A percentile compares a stretch with the other conserved stretches of the same genome.
Evolutionary conservation across 345 rosid species (phyloP).

Genomic region (Euphorbia lathyris): DNA sequence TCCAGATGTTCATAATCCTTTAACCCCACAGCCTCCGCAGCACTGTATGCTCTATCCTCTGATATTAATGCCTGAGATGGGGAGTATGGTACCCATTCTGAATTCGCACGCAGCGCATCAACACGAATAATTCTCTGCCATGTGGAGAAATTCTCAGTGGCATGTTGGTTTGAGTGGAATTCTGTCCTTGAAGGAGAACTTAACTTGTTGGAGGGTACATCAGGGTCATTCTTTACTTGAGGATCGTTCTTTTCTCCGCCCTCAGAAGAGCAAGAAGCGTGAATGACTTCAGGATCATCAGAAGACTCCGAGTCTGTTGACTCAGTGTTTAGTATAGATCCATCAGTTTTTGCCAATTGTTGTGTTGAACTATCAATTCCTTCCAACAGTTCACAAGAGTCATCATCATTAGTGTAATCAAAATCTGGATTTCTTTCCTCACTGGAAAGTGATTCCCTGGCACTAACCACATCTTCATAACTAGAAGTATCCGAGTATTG

Average conservation of each 20-base stretch:
- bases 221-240: slow-evolving; percentile 38
- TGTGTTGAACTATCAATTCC: slow-evolving; percentile 43
- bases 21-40: slow-evolving; percentile 72
- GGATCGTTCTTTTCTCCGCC: slow-evolving; percentile 39
- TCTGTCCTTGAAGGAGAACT: slow-evolving; percentile 37
- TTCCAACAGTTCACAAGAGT: slow-evolving; percentile 51
- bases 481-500: slow-evolving; percentile 53
- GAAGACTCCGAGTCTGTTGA: slow-evolving; percentile 84
- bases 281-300: slow-evolving; percentile 61
- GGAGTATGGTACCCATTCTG: slow-evolving; percentile 68
- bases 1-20: slow-evolving; percentile 76
- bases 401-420: slow-evolving; percentile 49
- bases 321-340: slow-evolving; percentile 53
- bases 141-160: slow-evolving; percentile 63
- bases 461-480: slow-evolving; percentile 75
- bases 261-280: slow-evolving; percentile 39
- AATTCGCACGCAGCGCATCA: slow-evolving; percentile 92
- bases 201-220: slow-evolving; percentile 25
- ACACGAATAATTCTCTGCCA: slow-evolving; percentile 97
- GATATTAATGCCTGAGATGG: slow-evolving; percentile 59
- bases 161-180: slow-evolving; percentile 20
- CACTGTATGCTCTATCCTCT: slow-evolving; percentile 53
- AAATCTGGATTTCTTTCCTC: slow-evolving; percentile 51
- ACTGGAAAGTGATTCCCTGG: slow-evolving; percentile 68
- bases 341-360: slow-evolving; percentile 43